phyloP scores from a whole-genome alignment of 148 eudicot species.

The Vaccinium corymbosum region DNA sequence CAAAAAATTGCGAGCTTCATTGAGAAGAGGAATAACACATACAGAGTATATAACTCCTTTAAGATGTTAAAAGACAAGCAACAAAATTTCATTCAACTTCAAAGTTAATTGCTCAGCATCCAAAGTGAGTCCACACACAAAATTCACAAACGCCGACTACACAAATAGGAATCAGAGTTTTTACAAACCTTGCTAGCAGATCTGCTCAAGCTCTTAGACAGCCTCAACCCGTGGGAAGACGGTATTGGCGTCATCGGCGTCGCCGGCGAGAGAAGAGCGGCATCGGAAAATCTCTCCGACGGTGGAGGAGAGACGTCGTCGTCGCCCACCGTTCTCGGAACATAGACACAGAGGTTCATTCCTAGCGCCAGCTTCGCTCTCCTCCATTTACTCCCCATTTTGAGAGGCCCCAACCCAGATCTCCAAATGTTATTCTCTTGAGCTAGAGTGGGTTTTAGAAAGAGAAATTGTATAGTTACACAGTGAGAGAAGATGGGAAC shows the following conservation, averaged over 20 bases:
- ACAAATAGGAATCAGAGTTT: neutral
- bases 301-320: slow-evolving; percentile 18
- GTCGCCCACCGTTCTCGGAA: slow-evolving; percentile 32
- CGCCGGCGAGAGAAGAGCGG: slow-evolving; percentile 23
- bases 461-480: neutral
- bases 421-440: neutral
- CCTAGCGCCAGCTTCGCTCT: slow-evolving; percentile 49
- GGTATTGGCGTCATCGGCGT: slow-evolving; percentile 32
- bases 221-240: slow-evolving; percentile 39
- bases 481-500: neutral
- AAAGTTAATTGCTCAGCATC: neutral
- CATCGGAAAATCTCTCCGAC: slow-evolving; percentile 24
- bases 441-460: neutral
- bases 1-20: neutral
- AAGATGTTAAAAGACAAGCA: neutral
- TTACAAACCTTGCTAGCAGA: slow-evolving; percentile 36
- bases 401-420: slow-evolving; percentile 2
- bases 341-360: slow-evolving; percentile 25
- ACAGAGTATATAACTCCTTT: neutral
- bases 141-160: neutral
- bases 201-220: slow-evolving; percentile 30
- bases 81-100: neutral
- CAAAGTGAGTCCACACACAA: neutral
- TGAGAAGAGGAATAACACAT: neutral
- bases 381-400: slow-evolving; percentile 39